Base-by-base conservation (phyloP, 257 asterid genomes). In the Gynochthodes officinalis region DNA sequence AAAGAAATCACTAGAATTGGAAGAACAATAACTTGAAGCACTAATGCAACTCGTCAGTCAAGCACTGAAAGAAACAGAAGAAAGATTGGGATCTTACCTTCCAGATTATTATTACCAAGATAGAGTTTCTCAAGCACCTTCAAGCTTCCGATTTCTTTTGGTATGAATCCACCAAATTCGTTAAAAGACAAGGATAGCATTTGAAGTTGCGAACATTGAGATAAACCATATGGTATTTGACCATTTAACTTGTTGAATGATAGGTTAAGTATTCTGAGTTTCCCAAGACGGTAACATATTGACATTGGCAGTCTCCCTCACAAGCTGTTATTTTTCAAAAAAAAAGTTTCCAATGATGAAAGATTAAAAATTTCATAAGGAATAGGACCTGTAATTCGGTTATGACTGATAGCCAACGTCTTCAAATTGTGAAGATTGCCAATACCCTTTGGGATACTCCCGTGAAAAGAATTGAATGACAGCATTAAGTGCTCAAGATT, bases 291-390 rank as follows among this genome's bases (percentile, higher is more conserved):
- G 27, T 46, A 4, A 12, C 35, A 44, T 5, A 44, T 16, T 2
- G 14, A 9, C 19, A 5, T 21, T 13, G 82, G 78, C 19, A 81
- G 60, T 5, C 44, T 30, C 5, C 82, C 75, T 0, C 71, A 78
- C 4, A 78, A 27, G 32, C 57, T 62, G 23, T 81, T 78, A 18
- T 23, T n/a, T 28, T 1, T 16, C 8, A 81, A 8, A 11, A 0
- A 3, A 59, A 75, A 28, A 18, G 15, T 6, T 58, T 67, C 15
- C 46, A 82, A 14, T 1, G 77, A 37, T 4, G 79, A 73, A 65
- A 72, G 58, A 25, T 75, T 75, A 70, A 82, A 78, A 40, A 81
- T 37, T 25, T 73, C 65, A 0, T 19, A 27, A 15, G 86, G 83
- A 11, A 78, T 60, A 10, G 68, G 65, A 21, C 86, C 82, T 8